These are phyloP conservation scores for Pisolithus thermaeus DNA, from an alignment of 1,284 basidiomycete species.

Conservation along the genomic window DNA sequence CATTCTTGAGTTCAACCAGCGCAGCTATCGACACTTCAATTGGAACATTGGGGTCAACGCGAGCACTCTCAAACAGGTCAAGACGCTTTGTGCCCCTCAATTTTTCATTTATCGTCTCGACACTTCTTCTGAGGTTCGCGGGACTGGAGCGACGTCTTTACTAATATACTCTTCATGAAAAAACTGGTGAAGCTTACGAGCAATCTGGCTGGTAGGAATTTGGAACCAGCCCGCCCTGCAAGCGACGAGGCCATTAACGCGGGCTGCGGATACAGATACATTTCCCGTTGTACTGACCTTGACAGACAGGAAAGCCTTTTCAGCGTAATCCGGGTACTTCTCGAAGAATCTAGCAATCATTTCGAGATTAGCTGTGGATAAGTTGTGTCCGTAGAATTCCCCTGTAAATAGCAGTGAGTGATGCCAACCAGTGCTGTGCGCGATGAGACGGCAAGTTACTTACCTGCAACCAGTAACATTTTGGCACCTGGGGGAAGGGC, in stretches of 20 bases:
- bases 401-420: conserved; percentile 10
- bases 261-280: conserved; percentile 7
- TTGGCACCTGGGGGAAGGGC: conserved; percentile 43
- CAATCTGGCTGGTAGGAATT: conserved; percentile 12
- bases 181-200: conserved; percentile 17
- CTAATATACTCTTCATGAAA: not conserved
- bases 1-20: conserved; percentile 30
- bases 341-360: conserved; percentile 41
- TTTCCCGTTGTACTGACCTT: conserved; percentile 18
- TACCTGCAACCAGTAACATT: conserved; percentile 44
- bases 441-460: conserved; percentile 5
- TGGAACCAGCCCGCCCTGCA: conserved; percentile 33
- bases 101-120: conserved; percentile 36
- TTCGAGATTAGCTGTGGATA: conserved; percentile 34
- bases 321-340: conserved; percentile 48
- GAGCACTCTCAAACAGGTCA: conserved; percentile 45
- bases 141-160: conserved; percentile 16
- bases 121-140: conserved; percentile 34
- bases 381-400: conserved; percentile 27
- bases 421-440: not conserved
- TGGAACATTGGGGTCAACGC: conserved; percentile 32
- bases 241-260: conserved; percentile 9
- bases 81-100: conserved; percentile 42
- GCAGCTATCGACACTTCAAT: conserved; percentile 33
- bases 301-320: conserved; percentile 42